These are phyloP conservation scores for Neofusicoccum sp. DNA, from an alignment of 2,329 filamentous ascomycete genomes.

Conservation along the genomic window DNA sequence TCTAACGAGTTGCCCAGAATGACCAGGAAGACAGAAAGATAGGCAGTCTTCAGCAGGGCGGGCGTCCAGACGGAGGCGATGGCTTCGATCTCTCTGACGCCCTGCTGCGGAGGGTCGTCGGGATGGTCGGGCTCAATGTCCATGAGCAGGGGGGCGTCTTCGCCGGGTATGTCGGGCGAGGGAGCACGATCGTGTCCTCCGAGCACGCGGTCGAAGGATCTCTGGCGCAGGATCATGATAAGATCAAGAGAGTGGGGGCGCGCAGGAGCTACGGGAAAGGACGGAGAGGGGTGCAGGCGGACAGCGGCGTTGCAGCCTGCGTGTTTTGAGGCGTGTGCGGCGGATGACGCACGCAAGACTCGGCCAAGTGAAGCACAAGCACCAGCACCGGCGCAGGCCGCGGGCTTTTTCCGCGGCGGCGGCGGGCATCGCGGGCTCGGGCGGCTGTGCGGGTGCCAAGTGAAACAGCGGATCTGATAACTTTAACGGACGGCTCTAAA, in stretches of 20 bases:
- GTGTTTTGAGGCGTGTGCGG: neutral
- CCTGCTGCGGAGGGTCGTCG: conserved; percentile 34
- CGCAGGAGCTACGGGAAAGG: neutral
- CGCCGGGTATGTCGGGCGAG: conserved; percentile 6
- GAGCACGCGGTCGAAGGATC: neutral
- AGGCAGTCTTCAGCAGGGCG: conserved; percentile 40
- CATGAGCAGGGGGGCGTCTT: conserved; percentile 1
- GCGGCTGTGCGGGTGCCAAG: neutral
- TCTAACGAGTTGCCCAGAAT: conserved; percentile 51
- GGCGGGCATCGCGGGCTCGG: neutral
- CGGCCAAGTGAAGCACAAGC: neutral
- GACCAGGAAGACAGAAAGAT: conserved; percentile 42
- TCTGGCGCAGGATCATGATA: conserved; percentile 4
- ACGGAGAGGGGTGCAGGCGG: neutral
- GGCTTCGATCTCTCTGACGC: conserved; percentile 43
- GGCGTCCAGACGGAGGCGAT: conserved; percentile 43
- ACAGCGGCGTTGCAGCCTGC: neutral
- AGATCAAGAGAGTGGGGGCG: neutral
- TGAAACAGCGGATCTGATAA: conserved; percentile 15
- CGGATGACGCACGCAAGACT: neutral
- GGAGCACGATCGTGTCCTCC: neutral
- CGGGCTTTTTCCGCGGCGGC: neutral
- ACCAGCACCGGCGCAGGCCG: neutral
- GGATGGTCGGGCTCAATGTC: conserved; percentile 6
- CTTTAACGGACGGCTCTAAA: conserved; percentile 9